Percentiles rank a stretch among this genome's conserved stretches.
These are phyloP conservation scores for Rhizopus delemar DNA, from an alignment of 371 early-diverging fungal genomes.

Conservation along the genomic window DNA sequence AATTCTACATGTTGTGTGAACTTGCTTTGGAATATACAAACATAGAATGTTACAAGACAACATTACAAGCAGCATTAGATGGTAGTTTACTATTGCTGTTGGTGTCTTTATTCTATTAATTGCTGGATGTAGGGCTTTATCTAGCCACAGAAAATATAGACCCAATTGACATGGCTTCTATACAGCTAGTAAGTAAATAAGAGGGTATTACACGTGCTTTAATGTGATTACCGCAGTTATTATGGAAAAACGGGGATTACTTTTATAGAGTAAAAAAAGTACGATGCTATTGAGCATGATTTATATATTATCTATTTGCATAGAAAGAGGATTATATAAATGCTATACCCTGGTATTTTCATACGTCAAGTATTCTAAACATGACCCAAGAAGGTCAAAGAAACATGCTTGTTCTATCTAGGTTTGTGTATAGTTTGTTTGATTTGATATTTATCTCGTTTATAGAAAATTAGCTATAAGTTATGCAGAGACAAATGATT, in stretches of 20 bases:
- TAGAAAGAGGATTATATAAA: slow-evolving; percentile 4
- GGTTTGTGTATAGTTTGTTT: background rate
- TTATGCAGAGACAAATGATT: background rate
- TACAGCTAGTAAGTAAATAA: slow-evolving; percentile 14
- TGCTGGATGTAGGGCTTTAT: slow-evolving; percentile 7
- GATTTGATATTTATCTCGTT: background rate
- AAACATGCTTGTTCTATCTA: slow-evolving; percentile 1
- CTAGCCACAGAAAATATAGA: slow-evolving; percentile 11
- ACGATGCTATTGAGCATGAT: too few species aligned
- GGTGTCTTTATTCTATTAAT: too few species aligned
- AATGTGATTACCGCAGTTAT: background rate
- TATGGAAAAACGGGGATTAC: slow-evolving; percentile 21
- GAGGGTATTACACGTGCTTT: background rate
- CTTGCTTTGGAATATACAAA: slow-evolving; percentile 2
- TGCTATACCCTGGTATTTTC: slow-evolving; percentile 7
- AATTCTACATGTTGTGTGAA: slow-evolving; percentile 14
- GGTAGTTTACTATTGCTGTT: slow-evolving; percentile 1
- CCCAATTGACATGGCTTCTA: background rate
- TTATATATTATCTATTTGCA: background rate
- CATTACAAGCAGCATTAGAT: slow-evolving; percentile 11
- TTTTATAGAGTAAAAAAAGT: slow-evolving; percentile 7
- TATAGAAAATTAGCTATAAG: slow-evolving; percentile 9
- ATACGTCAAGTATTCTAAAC: background rate
- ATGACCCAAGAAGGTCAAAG: background rate
- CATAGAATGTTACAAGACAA: background rate